A percentile compares a stretch with the other conserved stretches of the same genome.
phyloP scores from a whole-genome alignment of 2,329 filamentous ascomycete species.

The Colletotrichum sp. region DNA sequence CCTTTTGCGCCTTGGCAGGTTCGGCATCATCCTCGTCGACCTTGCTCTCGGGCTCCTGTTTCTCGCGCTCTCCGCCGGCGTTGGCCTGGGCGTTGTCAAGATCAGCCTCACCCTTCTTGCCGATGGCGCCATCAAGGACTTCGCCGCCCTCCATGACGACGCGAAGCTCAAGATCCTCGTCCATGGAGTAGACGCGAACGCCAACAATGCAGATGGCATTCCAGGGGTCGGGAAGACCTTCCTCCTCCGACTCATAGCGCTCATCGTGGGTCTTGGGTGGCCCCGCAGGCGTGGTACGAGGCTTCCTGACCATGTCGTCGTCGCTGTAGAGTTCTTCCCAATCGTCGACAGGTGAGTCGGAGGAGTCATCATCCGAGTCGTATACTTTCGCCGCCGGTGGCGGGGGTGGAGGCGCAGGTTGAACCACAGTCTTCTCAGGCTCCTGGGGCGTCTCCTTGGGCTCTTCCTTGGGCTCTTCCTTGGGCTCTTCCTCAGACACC shows the following conservation, averaged over 20 bases:
- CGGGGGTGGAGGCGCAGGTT: slow-evolving; percentile 14
- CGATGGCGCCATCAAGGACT: slow-evolving; percentile 60
- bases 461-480: slow-evolving; percentile 17
- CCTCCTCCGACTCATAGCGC: slow-evolving; percentile 58
- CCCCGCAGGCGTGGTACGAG: slow-evolving; percentile 42
- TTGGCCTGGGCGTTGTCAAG: slow-evolving; percentile 63
- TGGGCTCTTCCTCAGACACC: slow-evolving; percentile 7
- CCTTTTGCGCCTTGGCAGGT: neutral
- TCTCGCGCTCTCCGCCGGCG: slow-evolving; percentile 50
- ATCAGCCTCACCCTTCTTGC: slow-evolving; percentile 58
- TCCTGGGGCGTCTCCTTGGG: neutral
- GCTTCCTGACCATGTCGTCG: slow-evolving; percentile 61
- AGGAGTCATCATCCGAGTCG: slow-evolving; percentile 59
- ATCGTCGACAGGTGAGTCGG: slow-evolving; percentile 63
- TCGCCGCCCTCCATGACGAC: slow-evolving; percentile 62
- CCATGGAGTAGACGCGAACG: slow-evolving; percentile 65
- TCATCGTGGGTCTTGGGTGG: slow-evolving; percentile 37
- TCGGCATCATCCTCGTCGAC: neutral
- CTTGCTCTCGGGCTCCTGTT: slow-evolving; percentile 28
- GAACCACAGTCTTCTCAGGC: slow-evolving; percentile 16
- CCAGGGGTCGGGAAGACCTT: slow-evolving; percentile 62
- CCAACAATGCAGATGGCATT: slow-evolving; percentile 68
- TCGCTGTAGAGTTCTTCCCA: slow-evolving; percentile 64
- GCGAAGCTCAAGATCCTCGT: slow-evolving; percentile 57
- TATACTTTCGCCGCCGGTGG: neutral